These are phyloP conservation scores for Gymnopus androsaceus DNA, from an alignment of 1,284 basidiomycete genomes.

Conservation along the genomic window DNA sequence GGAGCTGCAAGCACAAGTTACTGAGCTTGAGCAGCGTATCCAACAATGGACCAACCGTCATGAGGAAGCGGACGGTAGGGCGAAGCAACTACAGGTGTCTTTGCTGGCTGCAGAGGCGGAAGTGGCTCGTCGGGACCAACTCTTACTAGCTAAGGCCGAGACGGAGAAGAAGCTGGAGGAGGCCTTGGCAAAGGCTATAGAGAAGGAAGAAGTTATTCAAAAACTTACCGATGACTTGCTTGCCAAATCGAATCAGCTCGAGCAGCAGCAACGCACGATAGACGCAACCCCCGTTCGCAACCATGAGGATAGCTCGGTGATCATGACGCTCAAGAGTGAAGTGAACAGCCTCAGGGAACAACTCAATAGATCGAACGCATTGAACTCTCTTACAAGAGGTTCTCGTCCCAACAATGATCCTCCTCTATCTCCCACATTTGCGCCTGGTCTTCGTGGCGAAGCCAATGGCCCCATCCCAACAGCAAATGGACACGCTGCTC, in stretches of 20 bases:
- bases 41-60: conserved; percentile 84
- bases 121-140: conserved; percentile 72
- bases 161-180: conserved; percentile 85
- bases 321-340: conserved; percentile 89
- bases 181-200: conserved; percentile 70
- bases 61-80: conserved; percentile 83
- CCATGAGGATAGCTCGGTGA: conserved; percentile 82
- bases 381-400: conserved; percentile 79
- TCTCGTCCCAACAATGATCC: conserved; percentile 69
- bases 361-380: conserved; percentile 90
- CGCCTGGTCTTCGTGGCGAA: conserved; percentile 66
- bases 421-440: conserved; percentile 81
- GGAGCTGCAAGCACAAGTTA: conserved; percentile 74
- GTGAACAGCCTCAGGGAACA: conserved; percentile 92
- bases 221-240: conserved; percentile 80
- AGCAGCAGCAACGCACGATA: conserved; percentile 74
- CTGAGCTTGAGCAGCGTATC: conserved; percentile 83
- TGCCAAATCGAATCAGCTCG: conserved; percentile 75
- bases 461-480: conserved; percentile 42
- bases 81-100: conserved; percentile 75
- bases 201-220: conserved; percentile 85
- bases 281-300: conserved; percentile 62
- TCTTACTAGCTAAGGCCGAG: conserved; percentile 77
- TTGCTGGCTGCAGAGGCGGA: conserved; percentile 78
- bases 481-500: conserved; percentile 33